These are phyloP conservation scores for Escovopsis sp. DNA, from an alignment of 2,329 filamentous ascomycete genomes.

Conservation along the genomic window DNA sequence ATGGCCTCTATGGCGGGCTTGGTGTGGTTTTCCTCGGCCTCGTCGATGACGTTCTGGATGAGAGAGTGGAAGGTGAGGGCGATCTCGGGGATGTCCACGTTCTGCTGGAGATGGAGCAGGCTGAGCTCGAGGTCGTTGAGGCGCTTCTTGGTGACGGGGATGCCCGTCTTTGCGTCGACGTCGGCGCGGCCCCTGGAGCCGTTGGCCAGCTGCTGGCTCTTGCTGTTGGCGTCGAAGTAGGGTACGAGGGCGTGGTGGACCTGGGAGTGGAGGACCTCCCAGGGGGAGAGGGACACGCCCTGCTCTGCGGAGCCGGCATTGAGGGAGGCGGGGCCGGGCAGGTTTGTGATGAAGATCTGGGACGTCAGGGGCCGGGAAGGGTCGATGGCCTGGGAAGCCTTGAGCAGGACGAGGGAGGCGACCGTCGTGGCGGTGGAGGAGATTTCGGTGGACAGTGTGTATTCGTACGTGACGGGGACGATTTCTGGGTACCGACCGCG, in stretches of 20 bases:
- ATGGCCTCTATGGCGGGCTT: conserved; percentile 69
- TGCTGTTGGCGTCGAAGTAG: conserved; percentile 94
- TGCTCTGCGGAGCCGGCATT: conserved; percentile 53
- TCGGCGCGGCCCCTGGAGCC: conserved; percentile 61
- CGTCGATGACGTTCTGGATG: conserved; percentile 71
- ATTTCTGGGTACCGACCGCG: too few species aligned
- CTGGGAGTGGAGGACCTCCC: conserved; percentile 82
- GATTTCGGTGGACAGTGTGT: conserved; percentile 70
- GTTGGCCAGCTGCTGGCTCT: conserved; percentile 53
- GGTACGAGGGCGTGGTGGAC: conserved; percentile 84
- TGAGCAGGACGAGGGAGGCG: conserved; percentile 77
- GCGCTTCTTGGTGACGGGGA: conserved; percentile 94
- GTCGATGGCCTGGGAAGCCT: conserved; percentile 79
- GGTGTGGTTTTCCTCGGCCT: conserved; percentile 49
- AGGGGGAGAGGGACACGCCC: conserved; percentile 62
- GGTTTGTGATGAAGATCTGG: conserved; percentile 85
- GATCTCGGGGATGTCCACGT: conserved; percentile 92
- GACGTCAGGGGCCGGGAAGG: conserved; percentile 64
- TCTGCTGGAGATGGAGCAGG: conserved; percentile 84
- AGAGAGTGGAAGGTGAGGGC: conserved; percentile 76
- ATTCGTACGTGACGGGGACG: conserved; percentile 47
- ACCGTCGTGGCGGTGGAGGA: conserved; percentile 65
- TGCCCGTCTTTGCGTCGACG: conserved; percentile 81
- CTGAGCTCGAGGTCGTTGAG: conserved; percentile 88
- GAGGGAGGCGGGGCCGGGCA: conserved; percentile 65